Base-by-base conservation (phyloP, 257 asterid species). In the Lycium ferocissimum region DNA sequence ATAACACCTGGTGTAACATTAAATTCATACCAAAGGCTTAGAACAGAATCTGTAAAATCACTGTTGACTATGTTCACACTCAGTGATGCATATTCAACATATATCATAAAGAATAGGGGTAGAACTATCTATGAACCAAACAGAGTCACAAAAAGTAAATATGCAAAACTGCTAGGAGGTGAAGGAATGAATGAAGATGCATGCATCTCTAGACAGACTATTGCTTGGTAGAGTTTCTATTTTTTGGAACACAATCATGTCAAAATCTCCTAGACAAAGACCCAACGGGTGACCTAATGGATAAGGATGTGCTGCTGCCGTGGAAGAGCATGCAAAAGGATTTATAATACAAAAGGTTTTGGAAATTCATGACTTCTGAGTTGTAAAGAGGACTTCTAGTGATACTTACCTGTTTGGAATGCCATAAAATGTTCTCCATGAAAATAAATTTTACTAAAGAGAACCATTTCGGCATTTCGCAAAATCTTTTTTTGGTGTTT, bases 1-100 rank as follows among this genome's bases (percentile, higher is more conserved):
- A 94, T 85, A 96, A 84, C 40, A 96, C 99, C 99, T 96, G 94
- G 80, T 87, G 82, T 85, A 79, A 54, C 85, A 80, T 66, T 67
- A 85, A 78, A 83, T 76, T 85, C 84, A 86, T 66, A 83, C 38
- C 76, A 12, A 70, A 83, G 56, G 8, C 71, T 61, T 54, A 87
- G 72, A 75, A 67, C 65, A 81, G 20, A 61, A 53, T 22, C 61
- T 72, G 58, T 67, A 35, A 54, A 9, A 58, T 69, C 8, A 57
- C 61, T 71, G 45, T 35, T 38, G 40, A 22, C 58, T 88, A 66
- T 86, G 85, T 89, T 88, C 69, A 70, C 81, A 58, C 51, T 20
- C 6, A 69, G 79, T 62, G n/a, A 71, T 49, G 62, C 63, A 51
- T 15, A 37, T 49, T 83, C 59, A 80, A 83, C 53, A 82, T 83